These are phyloP conservation scores for Exophiala sp. DNA, from an alignment of 2,329 filamentous ascomycete species.

Conservation along the genomic window DNA sequence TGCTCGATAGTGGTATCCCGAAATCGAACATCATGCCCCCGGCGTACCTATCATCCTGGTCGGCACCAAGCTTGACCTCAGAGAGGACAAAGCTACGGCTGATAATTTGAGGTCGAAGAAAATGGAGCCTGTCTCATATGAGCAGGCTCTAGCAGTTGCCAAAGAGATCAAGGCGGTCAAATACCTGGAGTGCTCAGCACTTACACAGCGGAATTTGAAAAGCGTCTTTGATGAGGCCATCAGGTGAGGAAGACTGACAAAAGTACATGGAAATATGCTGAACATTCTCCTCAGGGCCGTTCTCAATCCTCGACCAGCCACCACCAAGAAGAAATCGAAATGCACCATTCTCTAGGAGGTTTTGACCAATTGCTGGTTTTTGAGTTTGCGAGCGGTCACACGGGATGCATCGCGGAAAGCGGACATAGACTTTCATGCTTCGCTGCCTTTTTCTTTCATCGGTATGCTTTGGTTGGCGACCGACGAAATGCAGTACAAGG, in stretches of 20 bases:
- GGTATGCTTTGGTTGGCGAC: neutral
- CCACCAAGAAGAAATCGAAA: slow-evolving; percentile 43
- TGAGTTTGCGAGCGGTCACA: neutral
- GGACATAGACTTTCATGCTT: slow-evolving; percentile 23
- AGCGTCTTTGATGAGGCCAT: slow-evolving; percentile 99
- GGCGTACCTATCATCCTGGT: slow-evolving; percentile 95
- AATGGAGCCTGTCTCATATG: slow-evolving; percentile 95
- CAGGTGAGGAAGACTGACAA: slow-evolving; percentile 59
- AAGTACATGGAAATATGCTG: neutral
- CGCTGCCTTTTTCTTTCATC: slow-evolving; percentile 12
- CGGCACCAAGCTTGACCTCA: slow-evolving; percentile 92
- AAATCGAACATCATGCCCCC: slow-evolving; percentile 95
- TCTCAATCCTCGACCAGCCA: slow-evolving; percentile 45
- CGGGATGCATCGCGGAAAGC: slow-evolving; percentile 17
- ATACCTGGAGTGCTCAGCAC: slow-evolving; percentile 94
- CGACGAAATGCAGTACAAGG: neutral
- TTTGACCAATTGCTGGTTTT: slow-evolving; percentile 2
- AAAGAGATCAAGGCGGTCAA: slow-evolving; percentile 96
- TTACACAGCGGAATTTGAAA: slow-evolving; percentile 96
- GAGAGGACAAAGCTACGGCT: slow-evolving; percentile 79
- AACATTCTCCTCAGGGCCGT: slow-evolving; percentile 39
- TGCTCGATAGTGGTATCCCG: slow-evolving; percentile 78
- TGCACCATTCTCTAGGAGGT: slow-evolving; percentile 41
- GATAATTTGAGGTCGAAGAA: slow-evolving; percentile 83
- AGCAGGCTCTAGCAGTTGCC: slow-evolving; percentile 81